phyloP scores from a whole-genome alignment of 768 basidiomycete species.

The Hygrocybe coccinea region DNA sequence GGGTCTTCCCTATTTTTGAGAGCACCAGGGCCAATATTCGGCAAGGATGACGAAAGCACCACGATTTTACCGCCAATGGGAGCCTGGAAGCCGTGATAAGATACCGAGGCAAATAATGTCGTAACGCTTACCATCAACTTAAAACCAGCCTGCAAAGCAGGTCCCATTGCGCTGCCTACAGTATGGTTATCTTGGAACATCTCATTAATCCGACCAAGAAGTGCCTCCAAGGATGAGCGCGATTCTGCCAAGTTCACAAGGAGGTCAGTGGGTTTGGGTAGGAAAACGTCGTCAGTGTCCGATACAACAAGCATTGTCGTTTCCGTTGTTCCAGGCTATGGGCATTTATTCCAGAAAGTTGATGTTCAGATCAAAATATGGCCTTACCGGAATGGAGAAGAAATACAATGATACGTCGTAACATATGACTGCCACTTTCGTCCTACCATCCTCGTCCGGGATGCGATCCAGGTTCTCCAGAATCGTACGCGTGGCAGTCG shows the following conservation, averaged over 20 bases:
- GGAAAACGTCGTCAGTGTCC: conserved; percentile 94
- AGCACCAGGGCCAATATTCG: conserved; percentile 82
- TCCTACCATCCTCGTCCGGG: conserved; percentile 90
- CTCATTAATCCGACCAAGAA: conserved; percentile 80
- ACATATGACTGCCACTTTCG: conserved; percentile 88
- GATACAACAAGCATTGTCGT: conserved; percentile 96
- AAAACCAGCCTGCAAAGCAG: conserved; percentile 92
- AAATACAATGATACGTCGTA: conserved; percentile 93
- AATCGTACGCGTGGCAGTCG: conserved; percentile 94
- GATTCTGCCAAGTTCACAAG: conserved; percentile 90
- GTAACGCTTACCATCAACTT: conserved; percentile 74
- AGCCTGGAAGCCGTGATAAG: conserved; percentile 41
- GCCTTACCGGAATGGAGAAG: conserved; percentile 83
- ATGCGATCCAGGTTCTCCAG: conserved; percentile 92
- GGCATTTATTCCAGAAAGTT: neutral
- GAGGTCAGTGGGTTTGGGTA: conserved; percentile 95
- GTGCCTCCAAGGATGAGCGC: conserved; percentile 68
- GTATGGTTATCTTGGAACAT: conserved; percentile 98
- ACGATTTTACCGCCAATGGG: conserved; percentile 94
- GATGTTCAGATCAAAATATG: neutral
- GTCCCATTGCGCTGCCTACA: conserved; percentile 90
- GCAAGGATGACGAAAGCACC: conserved; percentile 79
- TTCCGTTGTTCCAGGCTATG: conserved; percentile 64
- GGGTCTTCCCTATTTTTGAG: conserved; percentile 96
- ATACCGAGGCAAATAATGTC: neutral